Conservation (phyloP, 345 rosid genomes). For the Mallotus nudiflorus region DNA sequence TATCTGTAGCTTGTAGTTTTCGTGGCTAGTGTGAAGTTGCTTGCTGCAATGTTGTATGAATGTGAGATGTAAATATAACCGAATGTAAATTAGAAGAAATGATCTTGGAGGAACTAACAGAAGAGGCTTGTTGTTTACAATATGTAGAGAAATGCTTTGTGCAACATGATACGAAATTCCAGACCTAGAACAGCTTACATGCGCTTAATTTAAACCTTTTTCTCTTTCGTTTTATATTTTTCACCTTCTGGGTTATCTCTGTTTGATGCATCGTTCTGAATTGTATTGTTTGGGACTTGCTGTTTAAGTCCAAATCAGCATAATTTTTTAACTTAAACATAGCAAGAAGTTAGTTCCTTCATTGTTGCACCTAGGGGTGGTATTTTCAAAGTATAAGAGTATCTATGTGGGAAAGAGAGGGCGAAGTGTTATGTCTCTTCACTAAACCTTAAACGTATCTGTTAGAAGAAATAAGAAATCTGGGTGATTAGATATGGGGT, state of each 20-base stretch:
- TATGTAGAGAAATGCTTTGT: conserved; percentile 4
- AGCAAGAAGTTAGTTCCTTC: neutral
- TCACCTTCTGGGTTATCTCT: too few species aligned
- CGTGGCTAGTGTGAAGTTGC: conserved; percentile 14
- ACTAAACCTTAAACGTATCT: conserved; percentile 24
- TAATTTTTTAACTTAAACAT: neutral
- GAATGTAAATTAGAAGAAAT: conserved; percentile 21
- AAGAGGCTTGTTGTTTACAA: conserved; percentile 18
- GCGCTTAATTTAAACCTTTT: too few species aligned
- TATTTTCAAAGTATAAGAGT: neutral
- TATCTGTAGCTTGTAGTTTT: conserved; percentile 1
- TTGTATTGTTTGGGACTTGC: too few species aligned
- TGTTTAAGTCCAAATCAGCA: neutral
- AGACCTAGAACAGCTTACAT: too few species aligned
- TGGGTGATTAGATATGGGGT: conserved; percentile 8
- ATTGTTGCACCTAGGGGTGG: conserved; percentile 2
- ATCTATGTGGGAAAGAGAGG: conserved; percentile 15
- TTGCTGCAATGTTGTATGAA: conserved; percentile 23
- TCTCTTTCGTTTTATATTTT: too few species aligned
- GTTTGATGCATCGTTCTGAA: too few species aligned
- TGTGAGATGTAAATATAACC: conserved; percentile 35
- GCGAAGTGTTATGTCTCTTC: conserved; percentile 4
- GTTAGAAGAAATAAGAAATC: conserved; percentile 17
- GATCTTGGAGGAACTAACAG: conserved; percentile 13
- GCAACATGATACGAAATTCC: neutral